Evolutionary conservation across 495 filamentous ascomycete species (phyloP).

Genomic region (Xylaria venustula): DNA sequence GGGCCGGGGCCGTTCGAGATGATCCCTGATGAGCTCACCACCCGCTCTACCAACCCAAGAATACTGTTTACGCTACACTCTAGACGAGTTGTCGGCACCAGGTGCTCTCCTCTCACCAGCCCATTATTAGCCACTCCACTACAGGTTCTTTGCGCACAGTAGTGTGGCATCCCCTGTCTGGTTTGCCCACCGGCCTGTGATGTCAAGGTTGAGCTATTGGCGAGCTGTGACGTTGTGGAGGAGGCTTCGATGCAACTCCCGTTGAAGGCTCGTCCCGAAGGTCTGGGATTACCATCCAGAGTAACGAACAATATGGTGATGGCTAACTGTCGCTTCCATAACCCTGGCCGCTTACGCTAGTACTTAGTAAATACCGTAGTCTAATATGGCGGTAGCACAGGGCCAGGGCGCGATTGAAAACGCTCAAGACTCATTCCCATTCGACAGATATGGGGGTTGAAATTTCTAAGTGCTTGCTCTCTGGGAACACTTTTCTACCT

Average conservation of each 20-base stretch:
- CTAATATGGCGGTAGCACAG: too few species aligned
- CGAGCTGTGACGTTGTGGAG: conserved; percentile 12
- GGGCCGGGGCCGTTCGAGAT: not conserved
- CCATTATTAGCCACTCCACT: conserved; percentile 3
- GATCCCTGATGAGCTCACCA: conserved; percentile 4
- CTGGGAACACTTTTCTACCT: too few species aligned
- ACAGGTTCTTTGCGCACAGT: not conserved
- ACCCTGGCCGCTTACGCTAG: too few species aligned
- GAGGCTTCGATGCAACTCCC: conserved; percentile 12
- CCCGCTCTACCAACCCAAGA: not conserved
- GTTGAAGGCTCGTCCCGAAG: conserved; percentile 17
- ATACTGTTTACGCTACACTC: not conserved
- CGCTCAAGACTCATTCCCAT: too few species aligned
- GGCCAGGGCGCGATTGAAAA: too few species aligned
- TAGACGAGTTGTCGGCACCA: not conserved
- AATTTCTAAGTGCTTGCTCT: too few species aligned
- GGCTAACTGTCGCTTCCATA: not conserved
- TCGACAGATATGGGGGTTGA: too few species aligned
- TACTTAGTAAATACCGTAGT: too few species aligned
- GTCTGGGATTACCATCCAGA: conserved; percentile 12
- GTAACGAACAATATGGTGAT: not conserved
- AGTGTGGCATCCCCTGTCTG: not conserved
- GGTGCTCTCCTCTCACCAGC: not conserved
- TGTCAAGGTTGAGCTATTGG: conserved; percentile 6
- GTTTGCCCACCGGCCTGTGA: not conserved